Base-by-base conservation (phyloP, 148 eudicot genomes). In the Amaranthus hypochondriacus region DNA sequence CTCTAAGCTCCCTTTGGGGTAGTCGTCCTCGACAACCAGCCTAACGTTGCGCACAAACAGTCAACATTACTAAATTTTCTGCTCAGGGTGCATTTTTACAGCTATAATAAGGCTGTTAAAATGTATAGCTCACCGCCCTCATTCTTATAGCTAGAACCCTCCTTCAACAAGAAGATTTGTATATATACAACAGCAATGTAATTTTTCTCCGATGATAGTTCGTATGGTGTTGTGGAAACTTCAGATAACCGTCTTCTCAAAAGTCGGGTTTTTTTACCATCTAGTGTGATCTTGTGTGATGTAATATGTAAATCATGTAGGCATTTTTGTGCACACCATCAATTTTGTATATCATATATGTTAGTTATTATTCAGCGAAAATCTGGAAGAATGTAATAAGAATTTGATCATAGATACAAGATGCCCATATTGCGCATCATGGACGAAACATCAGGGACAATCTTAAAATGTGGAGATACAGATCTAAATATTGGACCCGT, bases 1-100 rank as follows among this genome's bases (percentile, higher is more conserved):
- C 87, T 57, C 77, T 93, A 48, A 90, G 96, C 73, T 86, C 82
- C 39, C 70, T 80, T 60, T 93, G 98, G 92, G 50, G 88, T 67
- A 80, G 68, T 50, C 91, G 87, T 10, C 70, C 83, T 64, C 80
- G 77, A 49, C 89, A 89, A 43, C 83, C 88, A 11, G 70, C 85
- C 62, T 84, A 84, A 28, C 39, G 39, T 62, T n/a, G 73, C 43
- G 47, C 21, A 7, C 39, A 56, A 46, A 65, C 53, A 69, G 65
- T 21, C 62, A 5, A 48, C 39, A 28, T 28, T 48, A 14, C 46
- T 55, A 53, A 66, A 12, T 57, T 9, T 75, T 58, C 71, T 66
- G 67, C 46, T 56, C 50, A 44, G 18, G 44, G 58, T 58, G 28
- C 59, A 10, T 55, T 73, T 72, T 28, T 28, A 53, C 76, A 6